Evolutionary conservation across 441 rosid species (phyloP), one percentile per base, ranked within the genome.

Genomic region (Erodium texanum): DNA sequence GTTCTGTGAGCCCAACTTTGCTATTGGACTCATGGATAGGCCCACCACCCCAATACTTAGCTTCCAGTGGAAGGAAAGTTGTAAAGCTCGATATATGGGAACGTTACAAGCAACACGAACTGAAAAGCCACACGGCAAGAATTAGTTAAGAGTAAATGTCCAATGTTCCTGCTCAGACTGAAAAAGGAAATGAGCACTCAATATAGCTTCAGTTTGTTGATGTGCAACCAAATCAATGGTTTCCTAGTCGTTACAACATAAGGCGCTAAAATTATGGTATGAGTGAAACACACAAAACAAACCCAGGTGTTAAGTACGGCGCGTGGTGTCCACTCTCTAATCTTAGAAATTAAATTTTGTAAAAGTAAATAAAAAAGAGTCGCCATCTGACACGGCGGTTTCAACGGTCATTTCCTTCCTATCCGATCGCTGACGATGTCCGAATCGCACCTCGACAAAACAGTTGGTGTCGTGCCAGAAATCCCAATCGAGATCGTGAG

Each of bases 401-500:
- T 52, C 59, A 52, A 52, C 59, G 59, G 59, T 52, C 59, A 52
- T 18, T 19, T 7, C 23, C 20, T 52, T 18, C 22, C 59, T 19
- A 18, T 19, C 59, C 9, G 59, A 52, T 52, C 59, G 59, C 23
- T 19, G 59, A 52, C 59, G 20, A 52, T 52, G 48, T 63, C 71
- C 70, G 29, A 27, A 27, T 27, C 29, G 29, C 29, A 27, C 29
- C 69, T 73, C 15, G 2, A 27, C 65, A 3, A 61, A n/a, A 27
- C 29, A 27, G 29, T 27, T 27, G 29, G 29, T 27, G 29, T 27
- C 29, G 29, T 27, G 29, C 81, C 82, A 48, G 82, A 76, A 2
- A 81, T 90, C 86, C 87, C 88, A 74, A 79, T 87, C 78, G 96
- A 89, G 86, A 72, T 88, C 79, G 80, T 92, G 67, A 81, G 78